Evolutionary conservation across 2,329 filamentous ascomycete genomes (phyloP), one percentile per base, ranked within the genome.

Genomic region (Orbilia quercus): DNA sequence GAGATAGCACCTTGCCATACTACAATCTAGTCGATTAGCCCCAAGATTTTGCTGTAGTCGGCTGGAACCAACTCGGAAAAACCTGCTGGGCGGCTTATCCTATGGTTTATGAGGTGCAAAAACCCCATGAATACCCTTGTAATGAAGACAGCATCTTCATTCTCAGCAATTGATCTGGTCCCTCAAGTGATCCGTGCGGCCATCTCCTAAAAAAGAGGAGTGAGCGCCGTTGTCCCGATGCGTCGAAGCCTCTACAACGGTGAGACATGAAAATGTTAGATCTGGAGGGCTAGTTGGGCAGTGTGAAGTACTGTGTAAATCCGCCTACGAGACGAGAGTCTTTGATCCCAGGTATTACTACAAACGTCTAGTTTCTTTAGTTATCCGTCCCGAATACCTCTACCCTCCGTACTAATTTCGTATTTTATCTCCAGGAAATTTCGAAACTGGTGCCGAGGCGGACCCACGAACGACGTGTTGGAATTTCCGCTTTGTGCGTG

Each of bases 401-500:
- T 34, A 36, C n/a, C 22, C n/a, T n/a, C 53, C 47, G 50, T 58
- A 28, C 50, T 65, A 72, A 72, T 65, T 54, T 59, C 36, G 59
- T 45, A 53, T 23, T 20, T 25, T 57, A n/a, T 31, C 44, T 36
- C 53, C 42, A 53, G 23, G 57, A 20, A 31, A 57, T 28, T 72
- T 25, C 51, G 34, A 40, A 31, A 57, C 23, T 64, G 25, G 58
- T 31, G 48, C 48, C n/a, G n/a, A 16, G 47, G 25, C 44, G 69
- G 60, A 65, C 65, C 54, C 60, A 45, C 51, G 47, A 66, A 55
- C 55, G 48, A 73, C 48, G 38, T 55, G 54, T 57, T 73, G 55
- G 69, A 59, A 66, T 66, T 48, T 66, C 44, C 47, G 69, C 48
- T 53, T 73, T 66, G 69, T 36, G 67, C n/a, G n/a, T 72, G 59